These are phyloP conservation scores for Coemansia sp. DNA, from an alignment of 192 early-diverging fungal species.

Conservation along the genomic window DNA sequence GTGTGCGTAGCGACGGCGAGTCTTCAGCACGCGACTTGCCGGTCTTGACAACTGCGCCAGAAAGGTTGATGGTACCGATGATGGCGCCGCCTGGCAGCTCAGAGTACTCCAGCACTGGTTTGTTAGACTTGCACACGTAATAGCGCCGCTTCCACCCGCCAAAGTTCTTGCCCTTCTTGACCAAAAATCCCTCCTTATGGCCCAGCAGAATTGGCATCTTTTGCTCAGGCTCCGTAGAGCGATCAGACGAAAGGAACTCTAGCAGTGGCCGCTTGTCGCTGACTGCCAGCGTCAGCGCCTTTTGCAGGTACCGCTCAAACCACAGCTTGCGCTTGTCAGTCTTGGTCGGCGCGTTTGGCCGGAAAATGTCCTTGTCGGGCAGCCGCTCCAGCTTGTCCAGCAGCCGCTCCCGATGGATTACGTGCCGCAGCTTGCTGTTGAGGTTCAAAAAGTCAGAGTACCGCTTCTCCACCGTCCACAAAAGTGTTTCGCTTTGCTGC, in stretches of 20 bases:
- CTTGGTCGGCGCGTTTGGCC: conserved; percentile 78
- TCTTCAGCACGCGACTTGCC: conserved; percentile 35
- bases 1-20: conserved; percentile 2
- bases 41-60: conserved; percentile 60
- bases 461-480: conserved; percentile 86
- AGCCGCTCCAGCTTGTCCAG: conserved; percentile 67
- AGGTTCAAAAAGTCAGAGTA: conserved; percentile 84
- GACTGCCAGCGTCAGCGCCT: conserved; percentile 60
- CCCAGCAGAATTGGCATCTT: conserved; percentile 58
- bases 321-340: conserved; percentile 83
- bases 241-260: conserved; percentile 75
- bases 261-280: conserved; percentile 66
- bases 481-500: conserved; percentile 52
- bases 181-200: conserved; percentile 82
- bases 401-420: conserved; percentile 34
- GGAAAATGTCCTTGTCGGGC: conserved; percentile 85
- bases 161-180: conserved; percentile 95
- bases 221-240: conserved; percentile 55
- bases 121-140: conserved; percentile 68
- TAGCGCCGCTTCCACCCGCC: conserved; percentile 95
- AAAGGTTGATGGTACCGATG: conserved; percentile 71
- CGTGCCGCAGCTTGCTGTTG: conserved; percentile 70
- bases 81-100: conserved; percentile 76
- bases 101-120: conserved; percentile 74
- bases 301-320: conserved; percentile 81